phyloP scores from a whole-genome alignment of 495 filamentous ascomycete species.

The Talaromyces trachyspermus region DNA sequence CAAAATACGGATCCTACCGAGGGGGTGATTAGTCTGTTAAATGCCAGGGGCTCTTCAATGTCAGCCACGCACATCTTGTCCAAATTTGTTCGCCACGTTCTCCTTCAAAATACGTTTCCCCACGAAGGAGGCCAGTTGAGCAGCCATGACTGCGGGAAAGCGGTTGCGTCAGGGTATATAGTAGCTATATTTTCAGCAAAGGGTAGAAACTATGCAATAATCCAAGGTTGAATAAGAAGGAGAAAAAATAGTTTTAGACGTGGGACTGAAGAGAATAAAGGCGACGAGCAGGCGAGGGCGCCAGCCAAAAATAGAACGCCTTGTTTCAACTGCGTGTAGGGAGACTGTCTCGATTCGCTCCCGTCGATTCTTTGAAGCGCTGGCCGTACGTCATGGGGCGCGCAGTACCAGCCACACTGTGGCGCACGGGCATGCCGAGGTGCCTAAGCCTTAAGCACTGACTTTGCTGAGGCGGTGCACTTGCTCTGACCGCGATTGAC shows the following conservation, averaged over 20 bases:
- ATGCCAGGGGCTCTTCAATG: neutral
- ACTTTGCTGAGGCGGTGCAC: neutral
- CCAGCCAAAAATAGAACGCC: slow-evolving; percentile 3
- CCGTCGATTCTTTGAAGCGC: neutral
- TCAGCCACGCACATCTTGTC: slow-evolving; percentile 51
- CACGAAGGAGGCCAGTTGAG: slow-evolving; percentile 46
- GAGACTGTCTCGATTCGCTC: neutral
- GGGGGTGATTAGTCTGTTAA: slow-evolving; percentile 3
- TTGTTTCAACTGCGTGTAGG: neutral
- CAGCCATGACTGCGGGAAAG: slow-evolving; percentile 51
- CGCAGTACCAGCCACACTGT: slow-evolving; percentile 1
- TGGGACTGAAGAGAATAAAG: too few relatives aligned
- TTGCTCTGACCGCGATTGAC: too few relatives aligned
- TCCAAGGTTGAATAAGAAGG: too few relatives aligned
- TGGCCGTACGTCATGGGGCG: slow-evolving; percentile 5
- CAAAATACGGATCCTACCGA: slow-evolving; percentile 62
- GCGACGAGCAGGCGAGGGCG: too few relatives aligned
- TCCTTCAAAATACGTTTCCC: slow-evolving; percentile 62
- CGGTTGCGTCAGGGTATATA: neutral
- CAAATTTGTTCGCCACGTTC: slow-evolving; percentile 57
- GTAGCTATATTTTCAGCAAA: too few relatives aligned
- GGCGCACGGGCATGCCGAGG: too few relatives aligned
- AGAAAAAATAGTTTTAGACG: neutral
- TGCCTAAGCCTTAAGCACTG: neutral
- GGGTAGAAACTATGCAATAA: too few relatives aligned